Evolutionary conservation across 352 stramenopile species (phyloP), one percentile per base, ranked within the genome.

Genomic region (Plasmopara halstedii): DNA sequence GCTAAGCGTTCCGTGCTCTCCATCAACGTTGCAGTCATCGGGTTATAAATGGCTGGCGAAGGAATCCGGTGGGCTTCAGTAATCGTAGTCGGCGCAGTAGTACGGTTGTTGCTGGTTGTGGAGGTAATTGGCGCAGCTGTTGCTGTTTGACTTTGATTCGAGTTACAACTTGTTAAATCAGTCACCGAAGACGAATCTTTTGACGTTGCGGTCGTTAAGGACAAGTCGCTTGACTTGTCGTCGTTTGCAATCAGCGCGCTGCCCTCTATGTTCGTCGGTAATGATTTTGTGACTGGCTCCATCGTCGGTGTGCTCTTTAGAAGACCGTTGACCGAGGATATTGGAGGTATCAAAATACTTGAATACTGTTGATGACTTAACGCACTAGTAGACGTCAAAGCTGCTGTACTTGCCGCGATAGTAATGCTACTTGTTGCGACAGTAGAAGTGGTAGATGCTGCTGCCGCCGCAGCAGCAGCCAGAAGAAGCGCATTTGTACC

Each of bases 1-100:
- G 77, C 71, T 25, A 87, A 50, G 0, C 74, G 62, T 35, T 88
- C 73, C 20, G 70, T 77, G 26, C 64, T 80, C 4, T 52, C 61
- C 52, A 66, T 66, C 29, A 64, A 45, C 19, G 61, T 64, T 3
- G 56, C 45, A 20, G 56, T 26, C 41, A 66, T 63, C 19, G 56
- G 47, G 42, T 63, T 62, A 18, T 67, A 17, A 19, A 70, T 29
- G 27, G 42, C 23, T 17, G 61, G 22, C 0, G 51, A 42, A 9
- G 39, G 18, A 36, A 45, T 20, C n/a, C 59, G 42, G 20, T 54
- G 44, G 2, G 44, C n/a, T 9, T 35, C 37, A 22, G 53, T 38
- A 39, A 44, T 36, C 23, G 41, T 37, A 23, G 31, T n/a, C 14
- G 35, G n/a, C 10, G 42, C 19, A 0, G 39, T 42, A 35, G 43